Base-by-base conservation (phyloP, 2,329 filamentous ascomycete genomes). In the Aspergillus novoparasiticus region DNA sequence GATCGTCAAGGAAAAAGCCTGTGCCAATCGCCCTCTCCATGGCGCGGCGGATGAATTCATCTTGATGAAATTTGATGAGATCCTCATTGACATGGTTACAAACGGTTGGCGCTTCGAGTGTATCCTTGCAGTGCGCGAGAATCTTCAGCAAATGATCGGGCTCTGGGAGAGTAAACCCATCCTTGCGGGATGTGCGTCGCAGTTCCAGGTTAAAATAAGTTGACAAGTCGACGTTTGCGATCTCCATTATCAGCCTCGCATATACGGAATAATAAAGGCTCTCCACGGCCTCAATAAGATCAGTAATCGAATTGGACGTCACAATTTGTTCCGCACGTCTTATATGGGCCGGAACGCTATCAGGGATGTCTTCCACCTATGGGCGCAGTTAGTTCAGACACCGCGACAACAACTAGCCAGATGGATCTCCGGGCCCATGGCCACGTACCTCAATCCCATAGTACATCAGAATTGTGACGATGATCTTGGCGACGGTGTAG, bases 241-340 rank as follows among this genome's bases (percentile, higher is more conserved):
- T 73, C 58, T 80, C 78, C 50, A 76, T 71, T n/a, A 74, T 69
- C 8, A 80, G 54, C 39, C 76, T 71, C 2, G 78, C 69, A 58
- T 77, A 78, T 28, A 79, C 58, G 12, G 73, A 68, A 59, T 79
- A 79, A 58, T 73, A 80, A 9, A 80, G 68, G 30, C 74, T 74
- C 57, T 80, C 76, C 21, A 73, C 67, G 14, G 68, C 71, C n/a
- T 72, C 68, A 51, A 79, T 72, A n/a, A 80, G 68, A 6, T 68
- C 63, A 26, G 63, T 53, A 19, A 76, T 66, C 6, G 72, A 72
- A 4, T 71, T 61, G n/a, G 71, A 69, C 26, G 60, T 65, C 23
- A 78, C 62, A 19, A 73, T 59, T 26, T 64, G 56, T 59, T 80
- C 78, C 3, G 72, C 72, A 14, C 67, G 71, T 19, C 66, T 65